Evolutionary conservation across 352 stramenopile genomes (phyloP), one percentile per base, ranked within the genome.

Genomic region (Pythium chondricola): DNA sequence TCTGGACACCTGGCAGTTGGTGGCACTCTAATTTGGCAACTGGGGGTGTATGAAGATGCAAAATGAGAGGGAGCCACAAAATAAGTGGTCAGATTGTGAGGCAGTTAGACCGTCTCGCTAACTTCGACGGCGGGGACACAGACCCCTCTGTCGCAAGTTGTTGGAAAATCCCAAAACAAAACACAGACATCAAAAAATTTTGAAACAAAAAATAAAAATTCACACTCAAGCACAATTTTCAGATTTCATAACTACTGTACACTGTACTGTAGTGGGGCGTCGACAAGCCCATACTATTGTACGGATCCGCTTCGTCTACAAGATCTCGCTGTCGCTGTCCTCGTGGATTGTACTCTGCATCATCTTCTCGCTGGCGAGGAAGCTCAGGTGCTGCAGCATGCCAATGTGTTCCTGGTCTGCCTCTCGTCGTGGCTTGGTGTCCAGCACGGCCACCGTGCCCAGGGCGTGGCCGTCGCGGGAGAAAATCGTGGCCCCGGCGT

Each of bases 291-390:
- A n/a, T n/a, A n/a, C n/a, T n/a, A n/a, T n/a, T n/a, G n/a, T n/a
- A n/a, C n/a, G n/a, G n/a, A 33, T 33, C 13, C 29, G 8, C 13
- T 33, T 33, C 13, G 29, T 33, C 13, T 33, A 90, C 59, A 86
- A 65, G 51, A 85, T 79, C 60, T 90, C 78, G 56, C 73, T 88
- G 65, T 90, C 78, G 48, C 73, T 86, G 63, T 90, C 78, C 65
- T 75, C 75, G 13, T 83, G 67, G 40, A 83, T 76, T 31, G 75
- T 85, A 56, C 74, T 89, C 52, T 92, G 80, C 52, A 75, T 85
- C 80, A 92, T 92, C 61, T 92, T 92, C 63, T 92, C 80, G 51
- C 80, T 92, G 25, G 80, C 80, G 35, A 92, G 66, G 63, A 92
- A 92, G 51, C 80, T 92, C 47, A 92, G 46, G 56, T 92, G 80